Conservation (phyloP, 805 yeast genomes). For the Candida rishiriensis region DNA sequence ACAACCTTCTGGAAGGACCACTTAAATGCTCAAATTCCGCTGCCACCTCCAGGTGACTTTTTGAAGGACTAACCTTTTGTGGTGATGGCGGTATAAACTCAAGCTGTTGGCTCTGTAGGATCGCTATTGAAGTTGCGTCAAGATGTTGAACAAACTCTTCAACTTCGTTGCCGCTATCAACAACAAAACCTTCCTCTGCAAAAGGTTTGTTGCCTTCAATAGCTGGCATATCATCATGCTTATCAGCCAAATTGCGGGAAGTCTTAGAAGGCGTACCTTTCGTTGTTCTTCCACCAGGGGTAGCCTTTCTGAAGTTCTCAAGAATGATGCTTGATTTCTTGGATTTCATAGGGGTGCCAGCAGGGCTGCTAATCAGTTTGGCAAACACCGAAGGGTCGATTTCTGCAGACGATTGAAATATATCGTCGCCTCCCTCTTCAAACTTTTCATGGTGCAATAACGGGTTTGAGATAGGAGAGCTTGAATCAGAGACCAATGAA, state of each 20-base stretch:
- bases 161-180: not conserved
- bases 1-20: slow-evolving; percentile 23
- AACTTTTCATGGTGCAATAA: slow-evolving; percentile 20
- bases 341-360: slow-evolving; percentile 7
- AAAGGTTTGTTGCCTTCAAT: slow-evolving; percentile 1
- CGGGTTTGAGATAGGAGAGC: slow-evolving; percentile 10
- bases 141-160: not conserved
- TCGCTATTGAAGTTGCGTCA: no score
- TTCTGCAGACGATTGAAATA: slow-evolving; percentile 3
- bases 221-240: not conserved
- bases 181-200: no score
- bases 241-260: no score
- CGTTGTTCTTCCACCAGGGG: slow-evolving; percentile 15
- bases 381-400: slow-evolving; percentile 8
- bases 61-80: no score
- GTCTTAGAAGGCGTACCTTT: slow-evolving; percentile 1
- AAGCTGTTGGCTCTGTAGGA: no score
- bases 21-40: not conserved
- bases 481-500: slow-evolving; percentile 9
- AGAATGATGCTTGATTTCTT: slow-evolving; percentile 7
- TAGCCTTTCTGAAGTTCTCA: slow-evolving; percentile 14
- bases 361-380: slow-evolving; percentile 5
- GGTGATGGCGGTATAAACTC: no score
- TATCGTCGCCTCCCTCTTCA: slow-evolving; percentile 18
- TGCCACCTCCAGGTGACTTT: not conserved